Percentiles rank a stretch among this genome's conserved stretches.
Conservation (phyloP, 495 filamentous ascomycete genomes). For the Paragyromitra xinjiangensis region DNA sequence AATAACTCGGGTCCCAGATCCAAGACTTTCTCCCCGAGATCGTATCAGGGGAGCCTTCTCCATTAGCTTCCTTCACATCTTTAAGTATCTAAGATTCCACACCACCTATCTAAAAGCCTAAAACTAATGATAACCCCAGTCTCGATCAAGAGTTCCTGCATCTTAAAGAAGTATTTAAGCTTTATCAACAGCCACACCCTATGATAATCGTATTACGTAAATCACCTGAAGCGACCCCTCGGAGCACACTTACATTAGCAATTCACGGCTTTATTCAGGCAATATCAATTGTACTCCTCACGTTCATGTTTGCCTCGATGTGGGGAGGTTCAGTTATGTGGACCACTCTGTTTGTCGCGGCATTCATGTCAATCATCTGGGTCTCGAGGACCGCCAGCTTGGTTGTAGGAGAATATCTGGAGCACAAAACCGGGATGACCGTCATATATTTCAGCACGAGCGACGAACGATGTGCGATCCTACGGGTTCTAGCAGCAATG, state of each 20-base stretch:
- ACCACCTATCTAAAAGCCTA: background rate
- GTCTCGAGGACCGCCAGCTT: slow-evolving; percentile 20
- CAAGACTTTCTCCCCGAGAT: background rate
- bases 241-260: background rate
- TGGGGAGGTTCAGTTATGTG: slow-evolving; percentile 25
- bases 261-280: slow-evolving; percentile 8
- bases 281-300: slow-evolving; percentile 13
- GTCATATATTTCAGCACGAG: background rate
- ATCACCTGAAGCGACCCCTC: background rate
- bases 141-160: background rate
- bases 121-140: background rate
- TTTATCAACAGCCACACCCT: background rate
- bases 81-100: background rate
- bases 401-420: slow-evolving; percentile 3
- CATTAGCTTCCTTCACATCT: background rate
- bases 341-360: slow-evolving; percentile 13
- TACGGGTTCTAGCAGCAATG: background rate
- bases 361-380: slow-evolving; percentile 30
- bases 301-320: slow-evolving; percentile 25
- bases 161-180: background rate
- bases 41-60: background rate
- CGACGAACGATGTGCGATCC: background rate
- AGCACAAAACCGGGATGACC: slow-evolving; percentile 10
- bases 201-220: background rate
- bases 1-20: background rate